Conservation (phyloP, 352 stramenopile species). For the Phytophthora cactorum region DNA sequence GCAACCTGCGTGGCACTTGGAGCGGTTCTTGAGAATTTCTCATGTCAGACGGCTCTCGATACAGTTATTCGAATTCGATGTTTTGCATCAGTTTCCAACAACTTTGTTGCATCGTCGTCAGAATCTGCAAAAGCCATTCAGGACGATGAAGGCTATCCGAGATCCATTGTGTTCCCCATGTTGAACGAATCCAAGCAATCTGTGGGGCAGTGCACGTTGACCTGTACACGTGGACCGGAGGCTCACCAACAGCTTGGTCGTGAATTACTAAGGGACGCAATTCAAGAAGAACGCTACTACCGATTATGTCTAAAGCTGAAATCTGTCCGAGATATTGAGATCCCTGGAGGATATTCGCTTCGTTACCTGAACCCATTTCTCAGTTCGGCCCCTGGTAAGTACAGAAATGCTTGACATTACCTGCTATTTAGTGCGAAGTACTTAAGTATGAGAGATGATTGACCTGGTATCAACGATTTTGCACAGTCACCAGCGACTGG, state of each 20-base stretch:
- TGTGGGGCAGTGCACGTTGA: slow-evolving; percentile 27
- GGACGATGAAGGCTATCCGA: slow-evolving; percentile 16
- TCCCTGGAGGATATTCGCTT: slow-evolving; percentile 37
- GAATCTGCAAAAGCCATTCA: slow-evolving; percentile 7
- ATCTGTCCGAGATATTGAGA: slow-evolving; percentile 39
- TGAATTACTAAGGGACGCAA: slow-evolving; percentile 16
- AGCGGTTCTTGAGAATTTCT: slow-evolving; percentile 2
- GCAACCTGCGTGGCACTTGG: slow-evolving; percentile 31
- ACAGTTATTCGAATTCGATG: slow-evolving; percentile 31
- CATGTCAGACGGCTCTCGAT: slow-evolving; percentile 1
- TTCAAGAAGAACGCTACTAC: slow-evolving; percentile 27
- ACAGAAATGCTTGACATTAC: not conserved
- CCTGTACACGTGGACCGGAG: slow-evolving; percentile 8
- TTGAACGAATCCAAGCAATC: slow-evolving; percentile 19
- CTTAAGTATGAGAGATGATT: not conserved
- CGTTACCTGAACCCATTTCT: slow-evolving; percentile 51
- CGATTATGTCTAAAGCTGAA: slow-evolving; percentile 49
- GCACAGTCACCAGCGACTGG: slow-evolving; percentile 46
- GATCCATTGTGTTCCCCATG: slow-evolving; percentile 22
- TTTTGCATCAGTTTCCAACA: slow-evolving; percentile 23
- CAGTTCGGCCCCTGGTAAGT: slow-evolving; percentile 39
- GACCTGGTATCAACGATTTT: not conserved
- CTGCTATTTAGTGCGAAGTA: not conserved
- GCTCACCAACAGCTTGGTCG: slow-evolving; percentile 3
- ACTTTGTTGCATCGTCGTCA: slow-evolving; percentile 23